These are phyloP conservation scores for Podosphaera aphanis DNA, from an alignment of 2,329 filamentous ascomycete species.

Conservation along the genomic window DNA sequence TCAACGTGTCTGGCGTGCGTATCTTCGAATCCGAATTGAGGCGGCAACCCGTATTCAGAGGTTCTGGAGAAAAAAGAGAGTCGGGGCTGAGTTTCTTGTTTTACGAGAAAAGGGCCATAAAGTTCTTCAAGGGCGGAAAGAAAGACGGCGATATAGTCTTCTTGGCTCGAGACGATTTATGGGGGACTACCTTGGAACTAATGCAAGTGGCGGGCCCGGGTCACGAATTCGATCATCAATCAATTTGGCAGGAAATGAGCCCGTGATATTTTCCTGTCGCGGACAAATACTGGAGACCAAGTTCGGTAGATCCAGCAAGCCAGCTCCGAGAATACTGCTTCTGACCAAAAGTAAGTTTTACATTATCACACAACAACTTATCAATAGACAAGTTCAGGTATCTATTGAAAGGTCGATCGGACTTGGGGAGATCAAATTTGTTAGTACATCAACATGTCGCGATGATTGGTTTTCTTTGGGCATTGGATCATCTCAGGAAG, in stretches of 20 bases:
- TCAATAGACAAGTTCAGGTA: conserved; percentile 64
- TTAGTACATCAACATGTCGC: conserved; percentile 56
- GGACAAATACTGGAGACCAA: conserved; percentile 81
- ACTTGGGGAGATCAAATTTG: conserved; percentile 68
- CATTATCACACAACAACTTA: conserved; percentile 61
- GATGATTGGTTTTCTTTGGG: conserved; percentile 96
- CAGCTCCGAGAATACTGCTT: conserved; percentile 62
- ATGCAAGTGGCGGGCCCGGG: conserved; percentile 56
- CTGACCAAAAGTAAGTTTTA: conserved; percentile 75
- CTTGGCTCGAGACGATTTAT: conserved; percentile 79
- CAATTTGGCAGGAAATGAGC: conserved; percentile 47
- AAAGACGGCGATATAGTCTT: conserved; percentile 74
- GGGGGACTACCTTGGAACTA: conserved; percentile 82
- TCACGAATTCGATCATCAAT: conserved; percentile 57
- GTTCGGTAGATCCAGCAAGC: conserved; percentile 87
- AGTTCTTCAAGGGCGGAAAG: conserved; percentile 64
- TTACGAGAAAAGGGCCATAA: conserved; percentile 71
- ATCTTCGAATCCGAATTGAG: conserved; percentile 76
- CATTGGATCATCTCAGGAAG: conserved; percentile 69
- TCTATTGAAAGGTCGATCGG: conserved; percentile 60
- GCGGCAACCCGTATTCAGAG: conserved; percentile 84
- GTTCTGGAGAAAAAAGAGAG: conserved; percentile 84
- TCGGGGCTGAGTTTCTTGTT: conserved; percentile 71
- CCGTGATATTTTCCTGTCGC: conserved; percentile 69
- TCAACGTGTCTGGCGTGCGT: conserved; percentile 91